Evolutionary conservation across 1,284 basidiomycete species (phyloP), one percentile per base, ranked within the genome.

Genomic region (Golubevia pallescens): DNA sequence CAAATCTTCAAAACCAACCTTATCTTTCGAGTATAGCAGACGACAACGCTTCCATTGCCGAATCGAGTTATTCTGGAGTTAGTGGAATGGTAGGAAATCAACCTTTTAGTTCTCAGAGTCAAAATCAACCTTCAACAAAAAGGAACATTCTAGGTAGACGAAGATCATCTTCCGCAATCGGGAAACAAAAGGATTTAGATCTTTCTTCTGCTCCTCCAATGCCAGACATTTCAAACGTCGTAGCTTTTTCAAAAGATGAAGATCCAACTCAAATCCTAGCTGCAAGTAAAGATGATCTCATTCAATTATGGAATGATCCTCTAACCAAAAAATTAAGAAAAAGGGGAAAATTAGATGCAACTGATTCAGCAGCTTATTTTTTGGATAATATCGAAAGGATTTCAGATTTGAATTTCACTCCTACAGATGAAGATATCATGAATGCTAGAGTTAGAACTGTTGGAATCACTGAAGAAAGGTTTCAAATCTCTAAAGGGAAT

Each of bases 391-490:
- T 70, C 28, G 5, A 58, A 3, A 70, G 76, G 34, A 71, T 78
- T 57, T 21, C 55, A 1, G 10, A 32, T 0, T 13, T 60, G 0
- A 23, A 13, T 34, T 78, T 69, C 58, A 3, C 20, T 21, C 74
- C 76, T 0, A 65, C 58, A 0, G 73, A 78, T 38, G 65, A 78
- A 34, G 76, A 78, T 48, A 77, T 78, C 53, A 57, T 78, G 19
- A 70, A 73, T 55, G 71, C 76, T 2, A 69, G 76, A 19, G 77
- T 79, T 2, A 73, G 75, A 10, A 79, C 77, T 4, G 16, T 75
- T 5, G 77, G 77, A 1, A 63, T 75, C 0, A 73, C 70, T 19
- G 73, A 77, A 58, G 61, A 66, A 52, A n/a, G 58, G 8, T 75
- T 79, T 57, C 58, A 61, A 10, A 58, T 77, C 2, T 69, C 73